phyloP scores from a whole-genome alignment of 2,329 filamentous ascomycete genomes.

The Fusarium veterinarium region DNA sequence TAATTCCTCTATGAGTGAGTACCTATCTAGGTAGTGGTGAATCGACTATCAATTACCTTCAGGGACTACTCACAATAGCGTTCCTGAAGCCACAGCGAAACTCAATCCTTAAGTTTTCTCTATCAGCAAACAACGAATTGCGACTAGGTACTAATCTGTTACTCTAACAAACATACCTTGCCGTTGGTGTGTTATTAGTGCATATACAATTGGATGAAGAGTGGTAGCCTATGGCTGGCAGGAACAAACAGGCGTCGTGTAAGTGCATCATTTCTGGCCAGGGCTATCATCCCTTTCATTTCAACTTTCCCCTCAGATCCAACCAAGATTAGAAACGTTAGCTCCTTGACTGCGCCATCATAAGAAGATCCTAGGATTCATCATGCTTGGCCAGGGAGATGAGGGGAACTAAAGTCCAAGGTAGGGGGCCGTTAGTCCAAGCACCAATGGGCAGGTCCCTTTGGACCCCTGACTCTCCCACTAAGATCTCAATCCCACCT shows the following conservation, averaged over 20 bases:
- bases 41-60: neutral
- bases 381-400: slow-evolving; percentile 19
- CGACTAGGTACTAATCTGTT: neutral
- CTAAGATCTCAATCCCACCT: slow-evolving; percentile 22
- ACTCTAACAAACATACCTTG: neutral
- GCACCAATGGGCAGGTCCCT: slow-evolving; percentile 31
- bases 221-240: neutral
- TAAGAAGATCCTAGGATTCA: slow-evolving; percentile 7
- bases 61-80: neutral
- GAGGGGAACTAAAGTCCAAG: slow-evolving; percentile 10
- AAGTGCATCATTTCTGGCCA: slow-evolving; percentile 29
- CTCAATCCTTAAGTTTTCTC: neutral
- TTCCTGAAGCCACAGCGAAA: slow-evolving; percentile 2
- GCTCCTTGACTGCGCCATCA: slow-evolving; percentile 28
- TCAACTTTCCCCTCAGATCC: slow-evolving; percentile 17
- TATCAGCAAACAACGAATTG: neutral
- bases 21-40: neutral
- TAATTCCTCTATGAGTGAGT: no score
- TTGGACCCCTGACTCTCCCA: slow-evolving; percentile 31
- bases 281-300: slow-evolving; percentile 44
- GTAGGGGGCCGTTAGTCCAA: slow-evolving; percentile 6
- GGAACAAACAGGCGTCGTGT: slow-evolving; percentile 1
- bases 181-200: neutral
- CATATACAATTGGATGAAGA: neutral
- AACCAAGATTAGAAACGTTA: slow-evolving; percentile 19